A percentile compares a stretch with the other conserved stretches of the same genome.
Conservation (phyloP, 164 flowering plant genomes). For the Vitis amurensis region DNA sequence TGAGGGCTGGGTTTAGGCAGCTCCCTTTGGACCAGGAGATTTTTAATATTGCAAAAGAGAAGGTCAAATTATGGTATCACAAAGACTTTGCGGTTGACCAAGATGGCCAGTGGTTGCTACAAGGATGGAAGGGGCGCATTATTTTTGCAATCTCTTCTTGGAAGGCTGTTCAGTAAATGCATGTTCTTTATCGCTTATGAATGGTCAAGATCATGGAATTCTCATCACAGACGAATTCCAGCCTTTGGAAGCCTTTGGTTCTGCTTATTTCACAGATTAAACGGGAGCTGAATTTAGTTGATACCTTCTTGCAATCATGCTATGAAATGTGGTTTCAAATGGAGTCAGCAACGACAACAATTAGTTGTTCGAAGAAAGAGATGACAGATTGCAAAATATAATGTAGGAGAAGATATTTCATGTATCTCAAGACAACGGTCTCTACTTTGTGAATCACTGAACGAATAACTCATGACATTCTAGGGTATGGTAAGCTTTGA, state of each 20-base stretch:
- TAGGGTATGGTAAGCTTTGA: no score
- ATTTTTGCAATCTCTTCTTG: slow-evolving; percentile 41
- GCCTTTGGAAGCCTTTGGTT: neutral
- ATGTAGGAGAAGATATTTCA: no score
- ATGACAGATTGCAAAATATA: no score
- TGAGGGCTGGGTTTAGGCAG: slow-evolving; percentile 42
- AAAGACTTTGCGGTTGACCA: slow-evolving; percentile 42
- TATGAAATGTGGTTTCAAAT: no score
- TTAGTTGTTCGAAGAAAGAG: no score
- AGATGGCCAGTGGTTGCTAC: slow-evolving; percentile 46
- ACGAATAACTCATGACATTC: no score
- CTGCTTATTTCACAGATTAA: neutral
- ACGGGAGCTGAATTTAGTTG: neutral
- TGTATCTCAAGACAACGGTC: no score
- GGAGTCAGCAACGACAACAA: no score
- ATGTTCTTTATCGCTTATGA: neutral
- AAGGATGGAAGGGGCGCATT: slow-evolving; percentile 53
- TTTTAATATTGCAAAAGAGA: slow-evolving; percentile 21
- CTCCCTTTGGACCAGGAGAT: slow-evolving; percentile 36
- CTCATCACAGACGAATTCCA: neutral
- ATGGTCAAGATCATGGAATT: neutral
- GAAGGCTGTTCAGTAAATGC: slow-evolving; percentile 22
- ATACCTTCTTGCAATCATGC: neutral
- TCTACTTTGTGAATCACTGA: no score
- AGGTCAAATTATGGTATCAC: slow-evolving; percentile 28